phyloP scores from a whole-genome alignment of 2,329 filamentous ascomycete genomes.

The Leptodontidium sp. region DNA sequence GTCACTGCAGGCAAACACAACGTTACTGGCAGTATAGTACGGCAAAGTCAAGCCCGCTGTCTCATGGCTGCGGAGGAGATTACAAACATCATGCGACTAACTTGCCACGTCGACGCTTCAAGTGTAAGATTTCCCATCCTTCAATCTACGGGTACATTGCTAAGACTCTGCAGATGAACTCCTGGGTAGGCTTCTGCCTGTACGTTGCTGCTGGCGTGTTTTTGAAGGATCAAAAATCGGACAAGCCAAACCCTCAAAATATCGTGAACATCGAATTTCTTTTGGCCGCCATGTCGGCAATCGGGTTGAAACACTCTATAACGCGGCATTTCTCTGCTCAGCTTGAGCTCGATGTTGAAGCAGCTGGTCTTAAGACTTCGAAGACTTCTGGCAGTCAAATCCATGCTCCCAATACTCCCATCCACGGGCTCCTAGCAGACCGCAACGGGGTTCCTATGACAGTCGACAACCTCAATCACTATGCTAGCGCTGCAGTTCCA shows the following conservation, averaged over 20 bases:
- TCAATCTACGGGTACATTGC: slow-evolving; percentile 28
- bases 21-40: slow-evolving; percentile 69
- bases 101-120: slow-evolving; percentile 72
- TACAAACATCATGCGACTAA: slow-evolving; percentile 81
- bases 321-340: slow-evolving; percentile 88
- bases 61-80: slow-evolving; percentile 85
- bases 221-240: slow-evolving; percentile 72
- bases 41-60: slow-evolving; percentile 76
- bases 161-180: slow-evolving; percentile 66
- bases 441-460: slow-evolving; percentile 35
- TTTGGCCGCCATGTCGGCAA: slow-evolving; percentile 77
- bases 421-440: slow-evolving; percentile 32
- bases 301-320: slow-evolving; percentile 77
- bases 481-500: background rate
- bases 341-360: slow-evolving; percentile 80
- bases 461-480: slow-evolving; percentile 30
- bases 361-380: slow-evolving; percentile 27
- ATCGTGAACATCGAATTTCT: slow-evolving; percentile 74
- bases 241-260: slow-evolving; percentile 33
- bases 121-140: slow-evolving; percentile 60
- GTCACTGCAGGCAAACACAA: slow-evolving; percentile 81
- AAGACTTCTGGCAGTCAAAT: background rate
- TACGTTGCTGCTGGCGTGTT: slow-evolving; percentile 89
- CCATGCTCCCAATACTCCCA: slow-evolving; percentile 28
- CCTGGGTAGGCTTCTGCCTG: slow-evolving; percentile 81